phyloP scores from a whole-genome alignment of 345 rosid genomes.

The Physaria fendleri region DNA sequence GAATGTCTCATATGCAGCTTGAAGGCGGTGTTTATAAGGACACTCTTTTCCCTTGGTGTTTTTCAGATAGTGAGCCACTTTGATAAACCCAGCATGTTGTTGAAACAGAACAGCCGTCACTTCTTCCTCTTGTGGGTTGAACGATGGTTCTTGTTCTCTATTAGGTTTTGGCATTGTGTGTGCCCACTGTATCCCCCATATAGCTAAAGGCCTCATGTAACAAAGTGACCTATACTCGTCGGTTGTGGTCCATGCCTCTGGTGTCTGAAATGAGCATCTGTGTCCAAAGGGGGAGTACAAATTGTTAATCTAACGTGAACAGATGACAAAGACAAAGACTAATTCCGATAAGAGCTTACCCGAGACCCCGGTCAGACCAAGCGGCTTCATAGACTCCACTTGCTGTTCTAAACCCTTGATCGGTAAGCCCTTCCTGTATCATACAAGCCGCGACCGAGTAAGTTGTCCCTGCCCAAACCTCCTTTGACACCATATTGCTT shows the following conservation, averaged over 20 bases:
- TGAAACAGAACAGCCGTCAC: conserved; percentile 30
- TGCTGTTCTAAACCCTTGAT: conserved; percentile 55
- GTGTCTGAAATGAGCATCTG: conserved; percentile 69
- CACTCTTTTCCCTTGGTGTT: conserved; percentile 37
- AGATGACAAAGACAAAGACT: background rate
- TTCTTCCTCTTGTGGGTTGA: conserved; percentile 16
- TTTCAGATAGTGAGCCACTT: conserved; percentile 51
- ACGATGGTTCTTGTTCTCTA: conserved; percentile 22
- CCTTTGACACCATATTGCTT: conserved; percentile 51
- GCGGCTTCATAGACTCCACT: conserved; percentile 53
- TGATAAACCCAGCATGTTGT: conserved; percentile 56
- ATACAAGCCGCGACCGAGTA: conserved; percentile 70
- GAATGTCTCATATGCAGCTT: conserved; percentile 39
- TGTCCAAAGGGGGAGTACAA: background rate
- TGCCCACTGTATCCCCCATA: conserved; percentile 86
- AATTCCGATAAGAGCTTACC: conserved; percentile 33
- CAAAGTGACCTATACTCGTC: conserved; percentile 55
- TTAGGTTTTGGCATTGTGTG: conserved; percentile 40
- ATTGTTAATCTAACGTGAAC: background rate
- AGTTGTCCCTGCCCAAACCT: conserved; percentile 77
- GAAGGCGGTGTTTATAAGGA: conserved; percentile 40
- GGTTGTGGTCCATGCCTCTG: conserved; percentile 57
- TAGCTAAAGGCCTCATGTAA: conserved; percentile 78
- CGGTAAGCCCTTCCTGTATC: conserved; percentile 60
- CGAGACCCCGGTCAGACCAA: conserved; percentile 59